Percentiles rank a stretch among this genome's conserved stretches.
Conservation (phyloP, 1,284 basidiomycete genomes). For the Malassezia nana region DNA sequence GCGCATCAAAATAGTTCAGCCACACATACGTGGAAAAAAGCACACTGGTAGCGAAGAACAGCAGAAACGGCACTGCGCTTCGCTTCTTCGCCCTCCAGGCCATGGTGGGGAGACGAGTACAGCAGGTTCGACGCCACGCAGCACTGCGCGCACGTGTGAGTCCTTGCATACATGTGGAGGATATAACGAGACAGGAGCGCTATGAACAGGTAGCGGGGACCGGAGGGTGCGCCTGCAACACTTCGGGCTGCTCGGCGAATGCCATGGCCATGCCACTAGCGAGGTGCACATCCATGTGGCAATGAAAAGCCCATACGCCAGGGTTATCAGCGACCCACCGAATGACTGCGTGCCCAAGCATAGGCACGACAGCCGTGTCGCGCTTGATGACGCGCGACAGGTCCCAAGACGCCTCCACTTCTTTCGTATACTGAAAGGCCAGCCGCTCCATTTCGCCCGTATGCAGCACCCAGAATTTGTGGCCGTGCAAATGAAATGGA, state of each 20-base stretch:
- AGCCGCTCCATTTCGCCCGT: constrained; percentile 28
- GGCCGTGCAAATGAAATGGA: constrained; percentile 51
- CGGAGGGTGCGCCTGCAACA: constrained; percentile 1
- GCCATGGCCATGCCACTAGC: constrained; percentile 23
- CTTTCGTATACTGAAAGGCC: constrained; percentile 21
- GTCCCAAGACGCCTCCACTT: not conserved
- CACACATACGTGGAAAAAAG: not conserved
- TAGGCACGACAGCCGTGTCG: constrained; percentile 28
- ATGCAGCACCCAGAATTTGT: constrained; percentile 49
- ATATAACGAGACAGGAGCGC: not conserved
- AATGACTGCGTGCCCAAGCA: constrained; percentile 27
- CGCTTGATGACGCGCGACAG: constrained; percentile 23
- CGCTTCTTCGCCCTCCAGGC: not conserved
- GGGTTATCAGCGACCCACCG: constrained; percentile 31
- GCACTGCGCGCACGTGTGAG: not conserved
- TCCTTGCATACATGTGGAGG: not conserved
- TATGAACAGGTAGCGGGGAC: constrained; percentile 3
- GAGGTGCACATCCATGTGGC: constrained; percentile 23
- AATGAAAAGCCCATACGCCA: constrained; percentile 32
- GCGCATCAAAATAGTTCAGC: not conserved
- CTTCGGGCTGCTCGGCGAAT: constrained; percentile 14
- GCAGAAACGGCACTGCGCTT: not conserved
- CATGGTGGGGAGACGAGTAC: not conserved
- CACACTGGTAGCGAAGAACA: not conserved
- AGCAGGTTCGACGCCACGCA: not conserved